Evolutionary conservation across 148 eudicot genomes (phyloP), one percentile per base, ranked within the genome.

Genomic region (Arbutus unedo): DNA sequence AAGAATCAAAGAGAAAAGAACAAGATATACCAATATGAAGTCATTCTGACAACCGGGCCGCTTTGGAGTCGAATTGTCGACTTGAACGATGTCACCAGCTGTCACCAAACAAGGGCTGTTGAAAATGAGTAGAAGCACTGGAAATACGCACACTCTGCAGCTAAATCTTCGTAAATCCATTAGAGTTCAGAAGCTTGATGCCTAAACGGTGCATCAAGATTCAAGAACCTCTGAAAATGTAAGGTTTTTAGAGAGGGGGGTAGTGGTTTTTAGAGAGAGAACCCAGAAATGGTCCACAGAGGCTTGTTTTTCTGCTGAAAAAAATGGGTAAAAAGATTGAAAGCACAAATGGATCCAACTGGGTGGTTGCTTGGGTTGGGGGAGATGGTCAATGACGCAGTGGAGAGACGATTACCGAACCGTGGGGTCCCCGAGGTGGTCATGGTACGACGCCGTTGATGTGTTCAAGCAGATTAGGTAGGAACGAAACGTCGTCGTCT

Each of bases 41-140:
- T 92, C 91, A 80, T 95, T 95, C 84, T 87, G 89, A 78, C 98
- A 95, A 16, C 98, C 98, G 71, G 98, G 98, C 83, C 91, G 90
- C 82, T 92, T 92, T 21, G 98, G 98, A 78, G 92, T 86, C 60
- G 67, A 83, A 81, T 92, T 91, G 85, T 95, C 97, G 56, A 86
- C 88, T 60, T 93, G 98, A 82, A 93, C 93, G 43, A 93, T 93
- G 74, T 93, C 98, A 45, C 98, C 94, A 56, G 89, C 96, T 74
- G 81, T 84, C 49, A 93, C 95, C 79, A 57, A 53, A 25, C 71
- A 79, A 4, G 87, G 83, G 55, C 55, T 79, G 78, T 45, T 73
- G 72, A 84, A 76, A 43, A 85, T 57, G 23, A 87, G n/a, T 0
- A 88, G 25, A 54, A 78, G 0, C 67, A 85, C 64, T 77, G 66